Evolutionary conservation across 306 rosid species (phyloP).

Genomic region (Malus asiatica): DNA sequence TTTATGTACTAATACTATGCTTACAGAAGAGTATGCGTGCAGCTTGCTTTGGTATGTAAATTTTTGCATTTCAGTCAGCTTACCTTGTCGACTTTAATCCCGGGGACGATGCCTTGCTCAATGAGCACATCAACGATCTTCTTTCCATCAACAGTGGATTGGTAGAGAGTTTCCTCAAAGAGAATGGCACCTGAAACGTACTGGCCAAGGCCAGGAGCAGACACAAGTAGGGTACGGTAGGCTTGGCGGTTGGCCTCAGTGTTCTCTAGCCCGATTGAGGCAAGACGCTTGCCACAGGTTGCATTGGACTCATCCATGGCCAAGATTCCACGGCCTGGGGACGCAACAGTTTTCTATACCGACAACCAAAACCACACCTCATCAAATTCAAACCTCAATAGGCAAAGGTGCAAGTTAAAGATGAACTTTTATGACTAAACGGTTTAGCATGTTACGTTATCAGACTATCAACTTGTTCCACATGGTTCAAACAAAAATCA

Average conservation of each 20-base stretch:
- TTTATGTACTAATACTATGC: not conserved
- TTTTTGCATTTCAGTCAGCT: not conserved
- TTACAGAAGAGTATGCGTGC: not conserved
- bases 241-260: conserved; percentile 93
- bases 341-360: conserved; percentile 66
- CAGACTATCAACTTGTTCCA: not conserved
- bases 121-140: conserved; percentile 71
- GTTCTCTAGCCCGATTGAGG: conserved; percentile 90
- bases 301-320: conserved; percentile 97
- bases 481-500: not conserved
- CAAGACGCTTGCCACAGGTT: conserved; percentile 86
- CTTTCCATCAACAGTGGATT: conserved; percentile 70
- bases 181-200: conserved; percentile 87
- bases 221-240: conserved; percentile 70
- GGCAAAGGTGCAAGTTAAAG: not conserved
- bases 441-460: not conserved
- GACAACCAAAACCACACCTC: not conserved
- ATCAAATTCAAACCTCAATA: not conserved
- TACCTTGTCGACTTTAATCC: conserved; percentile 90
- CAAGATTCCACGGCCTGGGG: conserved; percentile 90
- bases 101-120: conserved; percentile 69
- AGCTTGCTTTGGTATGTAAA: not conserved
- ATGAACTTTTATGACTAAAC: not conserved
- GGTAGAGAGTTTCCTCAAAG: conserved; percentile 94
- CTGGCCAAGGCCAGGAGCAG: conserved; percentile 66